Evolutionary conservation across 441 rosid species (phyloP).

Genomic region (Viola pubescens): DNA sequence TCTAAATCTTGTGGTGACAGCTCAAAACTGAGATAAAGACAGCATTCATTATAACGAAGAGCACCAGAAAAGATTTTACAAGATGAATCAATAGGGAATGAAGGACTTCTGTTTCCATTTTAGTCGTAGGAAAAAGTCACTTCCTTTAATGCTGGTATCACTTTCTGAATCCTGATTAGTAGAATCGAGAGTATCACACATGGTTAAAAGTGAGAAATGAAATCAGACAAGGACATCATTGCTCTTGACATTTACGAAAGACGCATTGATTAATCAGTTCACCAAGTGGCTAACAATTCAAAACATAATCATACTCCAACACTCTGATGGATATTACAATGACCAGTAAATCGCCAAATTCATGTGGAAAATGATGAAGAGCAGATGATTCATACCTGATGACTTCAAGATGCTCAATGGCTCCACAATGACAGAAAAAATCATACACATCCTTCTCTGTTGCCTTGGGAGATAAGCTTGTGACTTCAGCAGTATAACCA

Average conservation of each 20-base stretch:
- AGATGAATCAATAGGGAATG: too few relatives aligned
- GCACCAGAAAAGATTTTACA: too few relatives aligned
- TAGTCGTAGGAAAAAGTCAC: too few relatives aligned
- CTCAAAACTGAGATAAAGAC: too few relatives aligned
- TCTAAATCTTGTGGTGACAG: neutral
- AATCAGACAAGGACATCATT: neutral
- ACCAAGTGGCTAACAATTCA: neutral
- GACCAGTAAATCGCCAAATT: neutral
- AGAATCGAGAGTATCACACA: neutral
- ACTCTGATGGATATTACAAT: neutral
- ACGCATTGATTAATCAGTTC: neutral
- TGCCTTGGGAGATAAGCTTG: conserved; percentile 61
- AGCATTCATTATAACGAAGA: too few relatives aligned
- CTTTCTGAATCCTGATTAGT: too few relatives aligned
- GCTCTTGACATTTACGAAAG: neutral
- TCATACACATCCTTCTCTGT: conserved; percentile 55
- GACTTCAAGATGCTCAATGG: conserved; percentile 56
- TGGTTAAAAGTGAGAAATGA: neutral
- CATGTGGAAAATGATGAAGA: neutral
- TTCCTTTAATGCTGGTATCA: too few relatives aligned
- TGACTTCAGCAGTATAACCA: conserved; percentile 66
- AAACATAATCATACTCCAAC: neutral
- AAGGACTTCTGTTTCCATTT: too few relatives aligned
- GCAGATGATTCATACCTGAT: conserved; percentile 37
- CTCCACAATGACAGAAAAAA: conserved; percentile 70